phyloP scores from a whole-genome alignment of 805 yeast species.

The Metschnikowia santaceciliae region DNA sequence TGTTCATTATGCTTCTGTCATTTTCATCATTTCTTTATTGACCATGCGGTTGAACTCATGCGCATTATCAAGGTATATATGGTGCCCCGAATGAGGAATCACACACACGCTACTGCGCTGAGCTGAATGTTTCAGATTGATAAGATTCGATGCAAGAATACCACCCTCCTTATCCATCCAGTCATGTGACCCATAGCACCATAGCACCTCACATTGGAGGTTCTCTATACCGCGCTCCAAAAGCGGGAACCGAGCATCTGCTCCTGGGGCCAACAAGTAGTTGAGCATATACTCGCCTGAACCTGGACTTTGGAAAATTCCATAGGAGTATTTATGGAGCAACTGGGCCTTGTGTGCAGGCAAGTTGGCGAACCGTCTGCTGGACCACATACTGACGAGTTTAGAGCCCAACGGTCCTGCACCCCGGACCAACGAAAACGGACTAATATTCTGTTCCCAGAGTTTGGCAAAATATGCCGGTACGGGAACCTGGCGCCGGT shows the following conservation, averaged over 20 bases:
- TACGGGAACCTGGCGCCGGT: constrained; percentile 40
- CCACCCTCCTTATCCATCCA: constrained; percentile 61
- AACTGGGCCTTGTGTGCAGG: constrained; percentile 41
- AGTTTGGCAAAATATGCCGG: constrained; percentile 76
- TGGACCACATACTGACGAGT: constrained; percentile 86
- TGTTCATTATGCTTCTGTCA: background rate
- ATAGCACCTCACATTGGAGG: constrained; percentile 57
- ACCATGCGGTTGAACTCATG: constrained; percentile 50
- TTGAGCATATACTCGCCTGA: constrained; percentile 92
- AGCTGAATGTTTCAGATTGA: constrained; percentile 21
- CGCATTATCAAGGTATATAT: constrained; percentile 68
- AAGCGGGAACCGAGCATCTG: constrained; percentile 77
- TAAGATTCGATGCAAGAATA: constrained; percentile 30
- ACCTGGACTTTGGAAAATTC: constrained; percentile 81
- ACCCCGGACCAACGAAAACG: constrained; percentile 73
- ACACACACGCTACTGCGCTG: constrained; percentile 29
- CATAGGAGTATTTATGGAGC: constrained; percentile 76
- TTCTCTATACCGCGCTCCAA: constrained; percentile 45
- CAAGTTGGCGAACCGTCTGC: constrained; percentile 68
- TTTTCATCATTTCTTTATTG: constrained; percentile 45
- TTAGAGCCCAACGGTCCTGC: constrained; percentile 82
- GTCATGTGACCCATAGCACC: constrained; percentile 82
- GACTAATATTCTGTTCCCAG: constrained; percentile 87
- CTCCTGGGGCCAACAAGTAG: constrained; percentile 85
- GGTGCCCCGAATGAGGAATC: constrained; percentile 67